These are phyloP conservation scores for Protea cynaroides DNA, from an alignment of 164 flowering plant species.

Conservation along the genomic window DNA sequence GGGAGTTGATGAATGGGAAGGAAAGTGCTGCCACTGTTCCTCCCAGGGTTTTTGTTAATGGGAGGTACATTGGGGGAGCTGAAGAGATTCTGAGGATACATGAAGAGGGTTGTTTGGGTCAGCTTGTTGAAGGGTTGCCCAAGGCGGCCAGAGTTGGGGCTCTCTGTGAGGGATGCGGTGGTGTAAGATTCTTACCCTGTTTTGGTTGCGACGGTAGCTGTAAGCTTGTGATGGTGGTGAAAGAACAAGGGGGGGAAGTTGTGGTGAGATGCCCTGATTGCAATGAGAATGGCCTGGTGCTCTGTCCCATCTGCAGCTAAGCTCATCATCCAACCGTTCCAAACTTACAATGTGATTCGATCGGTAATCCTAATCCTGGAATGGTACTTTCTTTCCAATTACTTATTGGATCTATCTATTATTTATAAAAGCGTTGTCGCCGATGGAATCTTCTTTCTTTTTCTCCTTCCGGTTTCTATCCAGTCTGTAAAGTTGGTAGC, in stretches of 20 bases:
- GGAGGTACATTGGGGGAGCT: conserved; percentile 75
- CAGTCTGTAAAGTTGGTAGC: too few relatives aligned
- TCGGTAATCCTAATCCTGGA: neutral
- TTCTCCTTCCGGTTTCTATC: too few relatives aligned
- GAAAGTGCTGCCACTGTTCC: conserved; percentile 25
- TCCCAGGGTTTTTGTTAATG: conserved; percentile 74
- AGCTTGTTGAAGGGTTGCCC: conserved; percentile 56
- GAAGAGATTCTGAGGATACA: conserved; percentile 65
- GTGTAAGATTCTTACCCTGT: conserved; percentile 76
- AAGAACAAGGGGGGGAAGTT: conserved; percentile 22
- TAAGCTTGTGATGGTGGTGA: conserved; percentile 41
- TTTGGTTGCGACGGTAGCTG: conserved; percentile 82
- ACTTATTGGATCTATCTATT: too few relatives aligned
- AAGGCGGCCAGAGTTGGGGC: conserved; percentile 27
- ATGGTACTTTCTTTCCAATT: neutral
- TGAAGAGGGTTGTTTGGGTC: conserved; percentile 55
- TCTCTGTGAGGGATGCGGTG: conserved; percentile 87
- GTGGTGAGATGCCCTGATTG: conserved; percentile 57
- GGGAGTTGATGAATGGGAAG: conserved; percentile 44
- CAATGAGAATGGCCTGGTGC: conserved; percentile 70
- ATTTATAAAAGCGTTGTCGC: too few relatives aligned
- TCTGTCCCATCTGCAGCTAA: conserved; percentile 53
- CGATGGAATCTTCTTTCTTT: too few relatives aligned
- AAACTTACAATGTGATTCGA: neutral
- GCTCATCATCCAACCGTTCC: neutral